phyloP scores from a whole-genome alignment of 1,139 yeast genomes.

The Suhomyces taliae region DNA sequence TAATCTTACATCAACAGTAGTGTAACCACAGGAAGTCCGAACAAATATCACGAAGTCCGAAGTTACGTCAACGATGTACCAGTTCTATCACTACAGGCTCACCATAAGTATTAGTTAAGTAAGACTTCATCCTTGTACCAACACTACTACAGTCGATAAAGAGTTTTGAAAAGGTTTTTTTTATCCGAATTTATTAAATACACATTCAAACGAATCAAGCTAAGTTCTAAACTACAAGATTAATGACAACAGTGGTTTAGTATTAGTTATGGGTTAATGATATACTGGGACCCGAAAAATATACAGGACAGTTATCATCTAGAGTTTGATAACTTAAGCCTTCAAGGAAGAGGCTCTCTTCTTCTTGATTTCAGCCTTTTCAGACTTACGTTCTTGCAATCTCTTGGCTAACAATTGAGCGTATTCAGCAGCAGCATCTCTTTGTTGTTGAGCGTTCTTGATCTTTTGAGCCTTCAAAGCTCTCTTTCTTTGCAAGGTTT shows the following conservation, averaged over 20 bases:
- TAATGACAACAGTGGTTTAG: slow-evolving; percentile 10
- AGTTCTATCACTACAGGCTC: too few relatives aligned
- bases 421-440: slow-evolving; percentile 99
- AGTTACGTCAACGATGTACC: too few relatives aligned
- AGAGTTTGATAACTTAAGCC: slow-evolving; percentile 48
- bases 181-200: slow-evolving; percentile 9
- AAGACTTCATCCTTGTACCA: too few relatives aligned
- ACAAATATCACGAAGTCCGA: too few relatives aligned
- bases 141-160: neutral
- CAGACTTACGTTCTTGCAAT: slow-evolving; percentile 97
- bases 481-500: slow-evolving; percentile 99
- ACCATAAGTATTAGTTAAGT: too few relatives aligned
- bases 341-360: slow-evolving; percentile 99
- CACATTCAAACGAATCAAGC: slow-evolving; percentile 5
- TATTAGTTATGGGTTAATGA: slow-evolving; percentile 8
- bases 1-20: too few relatives aligned
- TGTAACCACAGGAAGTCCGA: too few relatives aligned
- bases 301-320: slow-evolving; percentile 6
- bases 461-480: slow-evolving; percentile 91
- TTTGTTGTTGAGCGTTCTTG: slow-evolving; percentile 97
- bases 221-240: slow-evolving; percentile 7
- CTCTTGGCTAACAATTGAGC: slow-evolving; percentile 98
- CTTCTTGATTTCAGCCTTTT: slow-evolving; percentile 96
- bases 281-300: slow-evolving; percentile 1
- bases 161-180: neutral